phyloP scores from a whole-genome alignment of 2,329 filamentous ascomycete species.

The Claviceps pusilla region DNA sequence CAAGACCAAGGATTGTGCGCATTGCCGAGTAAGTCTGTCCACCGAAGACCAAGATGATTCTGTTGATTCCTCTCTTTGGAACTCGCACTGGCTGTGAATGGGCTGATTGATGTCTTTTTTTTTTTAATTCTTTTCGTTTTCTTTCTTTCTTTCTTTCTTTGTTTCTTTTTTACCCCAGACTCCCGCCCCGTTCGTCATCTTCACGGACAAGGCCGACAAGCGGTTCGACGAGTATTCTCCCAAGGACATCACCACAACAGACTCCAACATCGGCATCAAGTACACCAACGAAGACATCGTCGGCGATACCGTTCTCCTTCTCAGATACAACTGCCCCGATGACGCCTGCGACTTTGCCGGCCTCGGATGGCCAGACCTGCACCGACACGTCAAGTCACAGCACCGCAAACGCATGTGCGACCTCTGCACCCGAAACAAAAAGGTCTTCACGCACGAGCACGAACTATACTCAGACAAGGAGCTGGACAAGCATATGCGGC shows the following conservation, averaged over 20 bases:
- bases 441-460: conserved; percentile 96
- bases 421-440: conserved; percentile 83
- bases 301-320: conserved; percentile 72
- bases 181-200: conserved; percentile 68
- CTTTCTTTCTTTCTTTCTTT: too few species aligned
- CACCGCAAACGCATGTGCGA: conserved; percentile 88
- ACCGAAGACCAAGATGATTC: background rate
- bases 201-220: conserved; percentile 73
- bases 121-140: too few species aligned
- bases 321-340: conserved; percentile 93
- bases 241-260: conserved; percentile 58
- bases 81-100: too few species aligned
- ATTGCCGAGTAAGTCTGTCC: conserved; percentile 58
- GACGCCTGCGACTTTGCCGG: conserved; percentile 66
- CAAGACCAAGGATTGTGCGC: conserved; percentile 92
- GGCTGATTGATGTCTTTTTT: background rate
- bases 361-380: conserved; percentile 42
- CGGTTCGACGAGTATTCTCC: conserved; percentile 70
- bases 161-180: conserved; percentile 28
- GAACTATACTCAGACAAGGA: conserved; percentile 74
- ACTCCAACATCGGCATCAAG: conserved; percentile 78
- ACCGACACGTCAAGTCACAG: conserved; percentile 63
- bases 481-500: conserved; percentile 73
- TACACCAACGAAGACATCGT: conserved; percentile 83
- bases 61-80: background rate